phyloP scores from a whole-genome alignment of 441 rosid genomes.

The Raphanus hybrid region DNA sequence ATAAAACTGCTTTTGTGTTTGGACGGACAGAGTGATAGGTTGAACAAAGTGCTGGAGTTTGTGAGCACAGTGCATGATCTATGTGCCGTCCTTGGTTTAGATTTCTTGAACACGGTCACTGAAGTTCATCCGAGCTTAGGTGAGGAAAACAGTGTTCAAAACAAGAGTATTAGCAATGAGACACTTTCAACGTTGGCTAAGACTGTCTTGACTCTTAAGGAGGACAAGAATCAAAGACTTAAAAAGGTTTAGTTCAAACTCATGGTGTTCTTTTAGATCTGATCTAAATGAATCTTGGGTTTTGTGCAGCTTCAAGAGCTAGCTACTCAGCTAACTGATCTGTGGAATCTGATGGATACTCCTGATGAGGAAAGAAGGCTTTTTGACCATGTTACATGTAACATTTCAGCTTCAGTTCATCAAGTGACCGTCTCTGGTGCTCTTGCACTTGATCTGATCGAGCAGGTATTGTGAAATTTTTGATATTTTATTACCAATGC shows the following conservation, averaged over 20 bases:
- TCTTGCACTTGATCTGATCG: constrained; percentile 81
- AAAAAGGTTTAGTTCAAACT: constrained; percentile 53
- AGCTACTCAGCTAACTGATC: constrained; percentile 76
- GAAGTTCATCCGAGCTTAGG: constrained; percentile 92
- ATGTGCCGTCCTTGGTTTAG: constrained; percentile 86
- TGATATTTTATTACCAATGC: background rate
- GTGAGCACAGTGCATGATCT: constrained; percentile 91
- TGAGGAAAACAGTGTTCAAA: constrained; percentile 52
- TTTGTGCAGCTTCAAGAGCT: constrained; percentile 82
- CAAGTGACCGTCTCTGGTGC: constrained; percentile 85
- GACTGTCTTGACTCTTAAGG: constrained; percentile 73
- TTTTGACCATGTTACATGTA: constrained; percentile 83
- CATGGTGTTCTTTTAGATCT: no score
- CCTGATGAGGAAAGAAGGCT: constrained; percentile 68
- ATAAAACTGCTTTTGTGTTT: constrained; percentile 40
- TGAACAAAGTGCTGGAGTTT: constrained; percentile 83
- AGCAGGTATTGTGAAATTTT: constrained; percentile 60
- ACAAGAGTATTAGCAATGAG: constrained; percentile 87
- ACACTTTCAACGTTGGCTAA: constrained; percentile 79
- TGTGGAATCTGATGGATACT: constrained; percentile 98
- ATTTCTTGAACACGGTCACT: constrained; percentile 71
- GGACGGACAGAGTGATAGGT: constrained; percentile 71
- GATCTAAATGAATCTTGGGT: constrained; percentile 15
- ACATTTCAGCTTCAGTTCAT: constrained; percentile 77
- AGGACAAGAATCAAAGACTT: constrained; percentile 88